These are phyloP conservation scores for Ulota crispa DNA, from an alignment of 225 moss, liverwort and hornwort genomes.

Conservation along the genomic window DNA sequence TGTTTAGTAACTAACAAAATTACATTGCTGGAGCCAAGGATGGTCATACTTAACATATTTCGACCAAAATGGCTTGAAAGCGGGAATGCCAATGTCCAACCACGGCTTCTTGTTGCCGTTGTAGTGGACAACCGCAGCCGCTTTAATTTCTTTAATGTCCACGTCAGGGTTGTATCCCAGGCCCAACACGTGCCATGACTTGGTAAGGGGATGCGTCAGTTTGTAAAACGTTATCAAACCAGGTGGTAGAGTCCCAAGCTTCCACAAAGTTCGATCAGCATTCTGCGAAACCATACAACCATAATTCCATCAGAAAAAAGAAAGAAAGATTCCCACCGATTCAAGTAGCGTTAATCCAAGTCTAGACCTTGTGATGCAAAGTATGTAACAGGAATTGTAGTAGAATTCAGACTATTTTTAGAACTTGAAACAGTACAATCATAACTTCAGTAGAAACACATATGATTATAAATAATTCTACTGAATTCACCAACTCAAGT, in stretches of 20 bases:
- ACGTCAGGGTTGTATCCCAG: conserved; percentile 89
- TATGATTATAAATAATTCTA: too few species aligned
- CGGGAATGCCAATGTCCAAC: conserved; percentile 79
- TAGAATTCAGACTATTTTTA: too few species aligned
- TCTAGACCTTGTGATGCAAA: background rate
- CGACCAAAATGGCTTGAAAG: conserved; percentile 83
- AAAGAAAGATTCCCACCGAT: background rate
- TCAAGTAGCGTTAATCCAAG: background rate
- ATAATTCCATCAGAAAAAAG: background rate
- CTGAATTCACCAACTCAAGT: background rate
- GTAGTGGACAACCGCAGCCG: conserved; percentile 83
- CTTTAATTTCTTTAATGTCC: conserved; percentile 53
- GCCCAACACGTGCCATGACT: conserved; percentile 90
- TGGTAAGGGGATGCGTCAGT: conserved; percentile 67
- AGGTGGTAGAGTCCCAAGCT: conserved; percentile 83
- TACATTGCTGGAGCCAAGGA: conserved; percentile 54
- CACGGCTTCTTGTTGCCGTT: conserved; percentile 94
- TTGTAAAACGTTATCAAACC: conserved; percentile 85
- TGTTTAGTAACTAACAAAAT: conserved; percentile 22
- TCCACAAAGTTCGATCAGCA: conserved; percentile 81
- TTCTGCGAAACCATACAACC: conserved; percentile 50
- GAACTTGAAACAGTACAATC: background rate
- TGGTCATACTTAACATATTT: conserved; percentile 77
- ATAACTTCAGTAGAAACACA: too few species aligned
- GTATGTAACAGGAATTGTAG: background rate